A percentile compares a stretch with the other conserved stretches of the same genome.
Evolutionary conservation across 257 asterid genomes (phyloP).

Genomic region (Scutellaria barbata): DNA sequence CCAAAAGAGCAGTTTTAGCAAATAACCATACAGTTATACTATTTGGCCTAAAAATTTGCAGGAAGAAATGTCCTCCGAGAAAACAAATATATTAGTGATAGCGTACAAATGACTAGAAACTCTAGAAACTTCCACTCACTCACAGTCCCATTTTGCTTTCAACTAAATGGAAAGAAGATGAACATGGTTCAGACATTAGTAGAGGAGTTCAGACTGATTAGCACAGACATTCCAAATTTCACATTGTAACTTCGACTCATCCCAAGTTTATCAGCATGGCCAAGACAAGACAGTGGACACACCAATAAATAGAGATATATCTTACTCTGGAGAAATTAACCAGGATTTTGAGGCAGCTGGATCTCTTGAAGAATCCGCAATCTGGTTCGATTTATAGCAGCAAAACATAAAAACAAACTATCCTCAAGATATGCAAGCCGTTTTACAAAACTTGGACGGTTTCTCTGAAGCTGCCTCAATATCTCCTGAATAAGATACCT

Average conservation of each 20-base stretch:
- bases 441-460: constrained; percentile 52
- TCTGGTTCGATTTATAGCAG: constrained; percentile 73
- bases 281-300: no score
- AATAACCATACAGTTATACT: not conserved
- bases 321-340: constrained; percentile 29
- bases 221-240: not conserved
- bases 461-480: constrained; percentile 65
- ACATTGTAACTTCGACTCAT: no score
- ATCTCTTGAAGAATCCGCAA: constrained; percentile 56
- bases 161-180: not conserved
- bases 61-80: not conserved
- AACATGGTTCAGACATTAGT: not conserved
- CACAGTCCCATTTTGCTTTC: not conserved
- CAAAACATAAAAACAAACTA: constrained; percentile 69
- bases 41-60: not conserved
- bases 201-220: not conserved
- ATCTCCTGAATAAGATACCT: constrained; percentile 68
- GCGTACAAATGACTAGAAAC: not conserved
- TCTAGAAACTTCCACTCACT: constrained; percentile 6
- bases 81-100: not conserved
- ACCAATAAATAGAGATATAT: constrained; percentile 6
- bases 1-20: not conserved
- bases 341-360: constrained; percentile 38
- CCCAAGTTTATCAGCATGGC: no score
- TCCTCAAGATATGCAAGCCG: constrained; percentile 73